These are phyloP conservation scores for Phaeosphaeriaceae sp. DNA, from an alignment of 2,329 filamentous ascomycete species.

Conservation along the genomic window DNA sequence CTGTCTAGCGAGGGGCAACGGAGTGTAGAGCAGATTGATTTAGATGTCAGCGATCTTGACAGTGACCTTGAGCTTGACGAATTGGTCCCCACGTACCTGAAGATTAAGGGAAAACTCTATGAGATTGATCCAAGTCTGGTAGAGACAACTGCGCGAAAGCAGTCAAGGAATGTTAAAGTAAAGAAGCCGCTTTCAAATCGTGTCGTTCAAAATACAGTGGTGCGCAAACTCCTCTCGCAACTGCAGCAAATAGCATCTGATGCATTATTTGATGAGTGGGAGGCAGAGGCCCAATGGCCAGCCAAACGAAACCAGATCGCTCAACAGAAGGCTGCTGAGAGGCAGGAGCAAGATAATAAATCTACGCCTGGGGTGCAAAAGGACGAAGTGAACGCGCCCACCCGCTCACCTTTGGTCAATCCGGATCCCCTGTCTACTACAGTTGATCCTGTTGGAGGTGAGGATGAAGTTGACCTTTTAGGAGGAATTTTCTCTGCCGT, in stretches of 20 bases:
- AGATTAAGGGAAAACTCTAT: constrained; percentile 66
- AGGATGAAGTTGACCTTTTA: constrained; percentile 63
- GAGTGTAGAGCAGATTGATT: constrained; percentile 31
- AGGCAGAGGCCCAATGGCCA: constrained; percentile 56
- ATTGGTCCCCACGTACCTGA: constrained; percentile 74
- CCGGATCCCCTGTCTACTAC: neutral
- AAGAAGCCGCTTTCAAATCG: constrained; percentile 23
- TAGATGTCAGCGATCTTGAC: constrained; percentile 56
- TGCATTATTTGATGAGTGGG: constrained; percentile 56
- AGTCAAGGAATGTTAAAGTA: constrained; percentile 27
- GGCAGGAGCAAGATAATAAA: constrained; percentile 8
- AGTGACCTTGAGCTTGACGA: constrained; percentile 59
- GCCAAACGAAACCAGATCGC: constrained; percentile 52
- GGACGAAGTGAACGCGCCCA: neutral
- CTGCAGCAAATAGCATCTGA: constrained; percentile 76
- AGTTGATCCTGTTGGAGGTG: constrained; percentile 36
- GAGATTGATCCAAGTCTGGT: constrained; percentile 63
- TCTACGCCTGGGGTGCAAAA: neutral
- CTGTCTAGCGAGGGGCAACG: no score
- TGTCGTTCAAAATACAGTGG: constrained; percentile 51
- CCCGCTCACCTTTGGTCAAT: neutral
- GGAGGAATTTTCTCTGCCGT: constrained; percentile 63
- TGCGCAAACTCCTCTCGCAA: constrained; percentile 73
- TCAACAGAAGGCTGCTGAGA: constrained; percentile 44
- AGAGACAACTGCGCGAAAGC: constrained; percentile 52